These are phyloP conservation scores for Raffaelea albimanens DNA, from an alignment of 2,329 filamentous ascomycete genomes.

Conservation along the genomic window DNA sequence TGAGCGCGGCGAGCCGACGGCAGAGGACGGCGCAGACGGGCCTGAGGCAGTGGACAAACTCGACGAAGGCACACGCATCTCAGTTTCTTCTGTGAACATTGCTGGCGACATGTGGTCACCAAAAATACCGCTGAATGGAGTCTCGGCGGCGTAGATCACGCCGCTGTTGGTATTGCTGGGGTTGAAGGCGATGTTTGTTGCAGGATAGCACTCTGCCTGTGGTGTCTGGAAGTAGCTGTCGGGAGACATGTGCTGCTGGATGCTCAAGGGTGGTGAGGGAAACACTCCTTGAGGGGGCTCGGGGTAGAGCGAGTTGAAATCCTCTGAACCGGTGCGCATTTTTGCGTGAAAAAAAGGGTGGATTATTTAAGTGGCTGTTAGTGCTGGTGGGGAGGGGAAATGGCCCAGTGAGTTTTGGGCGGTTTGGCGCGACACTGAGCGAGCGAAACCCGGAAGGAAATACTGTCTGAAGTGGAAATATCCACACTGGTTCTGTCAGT, in stretches of 20 bases:
- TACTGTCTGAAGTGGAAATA: too few relatives aligned
- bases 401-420: too few relatives aligned
- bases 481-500: too few relatives aligned
- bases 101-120: conserved; percentile 36
- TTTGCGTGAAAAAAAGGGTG: conserved; percentile 1
- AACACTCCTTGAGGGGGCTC: conserved; percentile 13
- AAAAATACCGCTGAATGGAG: conserved; percentile 32
- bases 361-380: background rate
- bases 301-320: conserved; percentile 15
- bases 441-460: background rate
- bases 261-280: conserved; percentile 9
- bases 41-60: conserved; percentile 53
- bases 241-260: conserved; percentile 11
- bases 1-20: conserved; percentile 58
- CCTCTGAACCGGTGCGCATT: conserved; percentile 13
- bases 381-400: background rate
- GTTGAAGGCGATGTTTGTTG: conserved; percentile 36
- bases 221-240: conserved; percentile 12
- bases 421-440: background rate
- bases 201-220: conserved; percentile 12
- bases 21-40: conserved; percentile 56
- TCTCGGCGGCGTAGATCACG: conserved; percentile 38
- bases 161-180: too few relatives aligned
- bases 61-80: conserved; percentile 40
- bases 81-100: conserved; percentile 40